These are phyloP conservation scores for Corylus americana DNA, from an alignment of 306 rosid genomes.

Conservation along the genomic window DNA sequence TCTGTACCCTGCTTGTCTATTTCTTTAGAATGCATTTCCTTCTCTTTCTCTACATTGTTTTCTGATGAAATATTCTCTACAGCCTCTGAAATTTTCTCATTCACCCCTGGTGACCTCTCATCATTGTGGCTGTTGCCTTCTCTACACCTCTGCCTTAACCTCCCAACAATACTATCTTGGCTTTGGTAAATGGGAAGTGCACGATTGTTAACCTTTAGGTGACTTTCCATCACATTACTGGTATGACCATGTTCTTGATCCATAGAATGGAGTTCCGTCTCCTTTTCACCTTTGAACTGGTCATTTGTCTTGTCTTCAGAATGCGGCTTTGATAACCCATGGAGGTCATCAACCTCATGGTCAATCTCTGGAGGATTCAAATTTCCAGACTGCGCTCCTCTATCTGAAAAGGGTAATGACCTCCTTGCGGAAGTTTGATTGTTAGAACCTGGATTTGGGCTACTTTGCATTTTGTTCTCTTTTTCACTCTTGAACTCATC, in stretches of 20 bases:
- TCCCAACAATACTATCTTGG: constrained; percentile 40
- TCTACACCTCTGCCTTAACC: constrained; percentile 17
- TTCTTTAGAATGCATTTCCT: constrained; percentile 9
- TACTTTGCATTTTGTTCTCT: constrained; percentile 7
- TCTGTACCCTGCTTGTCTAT: neutral
- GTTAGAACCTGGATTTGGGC: constrained; percentile 9
- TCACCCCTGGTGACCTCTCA: neutral
- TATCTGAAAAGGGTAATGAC: constrained; percentile 45
- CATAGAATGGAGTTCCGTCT: neutral
- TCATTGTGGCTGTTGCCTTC: neutral
- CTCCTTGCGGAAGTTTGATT: constrained; percentile 48
- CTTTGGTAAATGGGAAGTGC: constrained; percentile 7
- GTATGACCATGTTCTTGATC: constrained; percentile 2
- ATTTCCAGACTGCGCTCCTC: constrained; percentile 26
- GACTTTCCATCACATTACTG: neutral
- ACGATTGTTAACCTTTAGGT: neutral
- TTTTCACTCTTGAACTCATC: constrained; percentile 24
- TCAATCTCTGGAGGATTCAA: constrained; percentile 21
- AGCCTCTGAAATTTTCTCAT: constrained; percentile 1
- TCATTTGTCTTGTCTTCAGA: constrained; percentile 8
- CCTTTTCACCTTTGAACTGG: constrained; percentile 14
- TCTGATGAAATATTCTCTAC: constrained; percentile 2
- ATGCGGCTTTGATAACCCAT: constrained; percentile 14
- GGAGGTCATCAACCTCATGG: constrained; percentile 19
- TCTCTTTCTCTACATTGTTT: constrained; percentile 3